Base-by-base conservation (phyloP, 116 monocot species). In the Trichopus zeylanicus region DNA sequence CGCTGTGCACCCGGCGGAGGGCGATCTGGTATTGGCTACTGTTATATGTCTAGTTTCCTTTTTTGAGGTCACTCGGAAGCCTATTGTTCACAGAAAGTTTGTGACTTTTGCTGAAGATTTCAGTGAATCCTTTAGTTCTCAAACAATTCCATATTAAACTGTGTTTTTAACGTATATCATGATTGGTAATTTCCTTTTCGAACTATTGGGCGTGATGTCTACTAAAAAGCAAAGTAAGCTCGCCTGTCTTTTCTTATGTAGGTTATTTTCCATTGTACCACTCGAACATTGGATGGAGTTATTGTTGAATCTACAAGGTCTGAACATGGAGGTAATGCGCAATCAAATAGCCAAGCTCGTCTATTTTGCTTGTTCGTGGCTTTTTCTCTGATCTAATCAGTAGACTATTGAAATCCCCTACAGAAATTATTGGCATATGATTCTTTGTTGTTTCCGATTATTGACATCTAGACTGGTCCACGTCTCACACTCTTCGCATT, bases 201-300 rank as follows among this genome's bases (percentile, higher is more conserved):
- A n/a, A n/a, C n/a, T 42, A 42, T 42, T 4, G n/a, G 13, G 42
- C 42, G 42, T 42, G 42, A 42, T 42, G 13, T 42, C 13, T 42
- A 12, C 13, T 0, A 5, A 63, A 31, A n/a, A 22, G 29, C 10
- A 31, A 35, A 18, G 15, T 33, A 0, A n/a, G 6, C 20, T 34
- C 21, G 13, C 28, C 3, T 67, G 10, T 57, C 30, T 6, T 47
- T 30, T 31, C 46, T 46, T 31, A 51, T 21, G 30, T 46, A 90
- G 94, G 89, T 89, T 42, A 76, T 83, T 65, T 66, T 86, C 58
- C 94, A 94, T 65, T 86, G 73, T 68, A 83, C 86, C 21, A 76
- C 65, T 59, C 74, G 94, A 42, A 94, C 86, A 6, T 22, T 82
- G 22, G 89, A 89, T 71, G 89, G 94, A 59, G 78, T 78, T 42